Percentiles rank a stretch among this genome's conserved stretches.
phyloP scores from a whole-genome alignment of 179 eudicot genomes.

The Beta lomatogona region DNA sequence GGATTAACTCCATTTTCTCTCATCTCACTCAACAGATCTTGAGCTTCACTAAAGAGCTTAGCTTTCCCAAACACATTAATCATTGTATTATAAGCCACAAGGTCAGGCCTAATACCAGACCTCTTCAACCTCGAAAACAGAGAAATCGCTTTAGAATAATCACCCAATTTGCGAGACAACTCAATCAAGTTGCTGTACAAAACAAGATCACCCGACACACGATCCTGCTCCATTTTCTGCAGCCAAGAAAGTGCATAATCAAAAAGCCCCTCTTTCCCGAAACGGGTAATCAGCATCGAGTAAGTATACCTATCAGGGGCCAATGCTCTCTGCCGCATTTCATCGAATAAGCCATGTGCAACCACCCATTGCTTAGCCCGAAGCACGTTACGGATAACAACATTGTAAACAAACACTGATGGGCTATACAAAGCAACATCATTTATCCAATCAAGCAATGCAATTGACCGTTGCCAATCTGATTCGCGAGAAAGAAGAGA shows the following conservation, averaged over 20 bases:
- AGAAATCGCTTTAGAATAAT: conserved; percentile 88
- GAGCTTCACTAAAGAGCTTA: conserved; percentile 76
- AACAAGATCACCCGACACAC: conserved; percentile 81
- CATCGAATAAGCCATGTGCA: conserved; percentile 80
- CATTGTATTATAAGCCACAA: conserved; percentile 87
- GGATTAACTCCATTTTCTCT: conserved; percentile 62
- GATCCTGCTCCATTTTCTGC: conserved; percentile 87
- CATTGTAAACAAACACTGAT: conserved; percentile 77
- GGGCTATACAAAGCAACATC: conserved; percentile 63
- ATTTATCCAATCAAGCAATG: conserved; percentile 80
- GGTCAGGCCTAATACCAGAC: conserved; percentile 77
- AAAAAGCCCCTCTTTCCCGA: conserved; percentile 83
- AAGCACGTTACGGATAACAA: conserved; percentile 74
- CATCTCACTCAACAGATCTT: conserved; percentile 66
- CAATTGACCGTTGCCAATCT: conserved; percentile 83
- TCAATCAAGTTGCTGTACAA: conserved; percentile 89
- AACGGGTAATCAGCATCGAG: conserved; percentile 79
- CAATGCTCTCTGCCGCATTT: conserved; percentile 73
- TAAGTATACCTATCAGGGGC: conserved; percentile 83
- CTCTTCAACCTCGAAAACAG: conserved; percentile 75
- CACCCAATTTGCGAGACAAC: conserved; percentile 71
- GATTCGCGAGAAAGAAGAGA: conserved; percentile 63
- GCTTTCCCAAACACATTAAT: conserved; percentile 95
- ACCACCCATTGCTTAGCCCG: conserved; percentile 74
- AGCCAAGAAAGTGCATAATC: conserved; percentile 85